phyloP scores from a whole-genome alignment of 225 moss, liverwort and hornwort species.

The Pleurozium schreberi region DNA sequence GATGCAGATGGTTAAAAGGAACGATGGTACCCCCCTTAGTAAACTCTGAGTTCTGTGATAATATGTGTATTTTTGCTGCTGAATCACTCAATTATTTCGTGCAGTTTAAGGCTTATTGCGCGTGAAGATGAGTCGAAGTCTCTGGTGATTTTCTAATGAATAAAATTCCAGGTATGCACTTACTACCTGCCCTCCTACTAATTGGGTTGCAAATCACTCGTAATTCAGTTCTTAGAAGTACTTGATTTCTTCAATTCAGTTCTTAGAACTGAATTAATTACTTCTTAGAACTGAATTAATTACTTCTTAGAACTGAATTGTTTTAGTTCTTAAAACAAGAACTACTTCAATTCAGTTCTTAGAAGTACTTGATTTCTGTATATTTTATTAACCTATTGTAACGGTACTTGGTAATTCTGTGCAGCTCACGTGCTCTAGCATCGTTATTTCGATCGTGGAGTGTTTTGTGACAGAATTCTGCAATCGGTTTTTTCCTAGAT shows the following conservation, averaged over 20 bases:
- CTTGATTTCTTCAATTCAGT: not conserved
- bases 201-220: not conserved
- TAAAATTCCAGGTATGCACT: not conserved
- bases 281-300: too few species aligned
- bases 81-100: not conserved
- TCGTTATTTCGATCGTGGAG: not conserved
- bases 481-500: not conserved
- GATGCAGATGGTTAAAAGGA: not conserved
- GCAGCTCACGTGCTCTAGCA: not conserved
- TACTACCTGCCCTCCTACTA: not conserved
- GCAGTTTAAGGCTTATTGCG: not conserved
- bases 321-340: not conserved
- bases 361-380: not conserved
- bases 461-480: not conserved
- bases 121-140: not conserved
- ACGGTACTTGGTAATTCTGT: not conserved
- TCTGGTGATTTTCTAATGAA: not conserved
- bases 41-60: not conserved
- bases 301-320: too few species aligned
- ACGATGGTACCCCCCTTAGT: not conserved
- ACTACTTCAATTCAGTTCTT: not conserved
- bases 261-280: too few species aligned
- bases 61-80: not conserved
- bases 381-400: not conserved
- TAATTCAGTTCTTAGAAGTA: not conserved